phyloP scores from a whole-genome alignment of 352 stramenopile species.

The Pythium oligandrum region DNA sequence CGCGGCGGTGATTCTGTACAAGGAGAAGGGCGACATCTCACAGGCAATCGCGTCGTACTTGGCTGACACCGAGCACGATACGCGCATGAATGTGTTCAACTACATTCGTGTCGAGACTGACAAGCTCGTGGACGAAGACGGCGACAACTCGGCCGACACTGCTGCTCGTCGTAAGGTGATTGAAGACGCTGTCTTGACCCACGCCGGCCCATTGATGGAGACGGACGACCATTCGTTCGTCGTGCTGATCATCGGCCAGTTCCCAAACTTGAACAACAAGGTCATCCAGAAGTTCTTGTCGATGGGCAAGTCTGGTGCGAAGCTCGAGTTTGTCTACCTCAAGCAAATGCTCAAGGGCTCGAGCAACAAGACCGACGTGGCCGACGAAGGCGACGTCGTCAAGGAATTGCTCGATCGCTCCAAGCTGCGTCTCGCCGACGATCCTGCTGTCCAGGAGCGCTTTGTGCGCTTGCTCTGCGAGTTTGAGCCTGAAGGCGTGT shows the following conservation, averaged over 20 bases:
- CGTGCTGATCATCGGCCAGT: constrained; percentile 82
- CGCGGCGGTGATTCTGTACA: constrained; percentile 76
- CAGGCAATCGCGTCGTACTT: constrained; percentile 78
- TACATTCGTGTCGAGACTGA: constrained; percentile 72
- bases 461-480: constrained; percentile 79
- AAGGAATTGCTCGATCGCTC: constrained; percentile 79
- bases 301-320: constrained; percentile 70
- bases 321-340: constrained; percentile 81
- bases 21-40: constrained; percentile 69
- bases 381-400: constrained; percentile 68
- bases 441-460: constrained; percentile 76
- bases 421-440: constrained; percentile 75
- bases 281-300: constrained; percentile 80
- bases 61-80: constrained; percentile 75
- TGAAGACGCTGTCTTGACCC: constrained; percentile 69
- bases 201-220: constrained; percentile 80
- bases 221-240: constrained; percentile 87
- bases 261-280: constrained; percentile 82
- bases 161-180: constrained; percentile 59
- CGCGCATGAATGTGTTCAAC: constrained; percentile 77
- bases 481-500: constrained; percentile 71
- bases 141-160: constrained; percentile 18
- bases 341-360: constrained; percentile 71
- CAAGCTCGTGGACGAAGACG: constrained; percentile 40
- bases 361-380: constrained; percentile 44